Evolutionary conservation across 2,329 filamentous ascomycete species (phyloP).

Genomic region (Arthroderma sp.): DNA sequence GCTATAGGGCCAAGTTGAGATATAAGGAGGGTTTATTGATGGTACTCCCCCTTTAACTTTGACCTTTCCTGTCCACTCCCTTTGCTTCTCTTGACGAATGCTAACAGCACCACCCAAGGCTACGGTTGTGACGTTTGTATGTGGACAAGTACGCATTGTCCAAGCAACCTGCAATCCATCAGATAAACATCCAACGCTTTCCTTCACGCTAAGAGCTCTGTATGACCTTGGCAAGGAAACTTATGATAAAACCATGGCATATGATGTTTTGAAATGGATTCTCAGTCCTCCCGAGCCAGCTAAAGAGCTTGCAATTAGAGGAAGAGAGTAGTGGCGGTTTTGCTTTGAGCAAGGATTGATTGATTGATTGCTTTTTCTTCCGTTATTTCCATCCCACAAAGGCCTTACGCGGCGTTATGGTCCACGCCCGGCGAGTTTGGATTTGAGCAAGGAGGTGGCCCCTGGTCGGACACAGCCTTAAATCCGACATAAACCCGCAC

Average conservation of each 20-base stretch:
- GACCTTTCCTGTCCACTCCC: neutral
- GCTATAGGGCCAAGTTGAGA: conserved; percentile 4
- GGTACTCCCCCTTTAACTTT: conserved; percentile 2
- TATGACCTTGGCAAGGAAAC: conserved; percentile 5
- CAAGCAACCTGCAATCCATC: conserved; percentile 8
- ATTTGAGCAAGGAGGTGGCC: too few species aligned
- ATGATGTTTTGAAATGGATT: conserved; percentile 9
- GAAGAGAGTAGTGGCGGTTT: conserved; percentile 1
- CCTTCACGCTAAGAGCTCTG: conserved; percentile 7
- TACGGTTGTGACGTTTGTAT: conserved; percentile 8
- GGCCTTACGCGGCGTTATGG: too few species aligned
- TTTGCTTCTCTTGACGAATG: neutral
- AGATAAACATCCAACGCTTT: conserved; percentile 4
- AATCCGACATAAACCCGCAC: too few species aligned
- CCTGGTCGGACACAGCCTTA: too few species aligned
- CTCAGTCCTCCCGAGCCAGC: conserved; percentile 8
- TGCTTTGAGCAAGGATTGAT: too few species aligned
- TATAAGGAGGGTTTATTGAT: conserved; percentile 7
- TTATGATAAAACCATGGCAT: conserved; percentile 7
- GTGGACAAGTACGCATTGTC: conserved; percentile 4
- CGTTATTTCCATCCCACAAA: too few species aligned
- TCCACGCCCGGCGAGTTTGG: too few species aligned
- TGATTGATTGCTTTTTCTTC: too few species aligned
- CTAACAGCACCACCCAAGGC: conserved; percentile 4
- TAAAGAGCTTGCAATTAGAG: conserved; percentile 3